Conservation (phyloP, 805 yeast genomes). For the Sugiyamaella americana region DNA sequence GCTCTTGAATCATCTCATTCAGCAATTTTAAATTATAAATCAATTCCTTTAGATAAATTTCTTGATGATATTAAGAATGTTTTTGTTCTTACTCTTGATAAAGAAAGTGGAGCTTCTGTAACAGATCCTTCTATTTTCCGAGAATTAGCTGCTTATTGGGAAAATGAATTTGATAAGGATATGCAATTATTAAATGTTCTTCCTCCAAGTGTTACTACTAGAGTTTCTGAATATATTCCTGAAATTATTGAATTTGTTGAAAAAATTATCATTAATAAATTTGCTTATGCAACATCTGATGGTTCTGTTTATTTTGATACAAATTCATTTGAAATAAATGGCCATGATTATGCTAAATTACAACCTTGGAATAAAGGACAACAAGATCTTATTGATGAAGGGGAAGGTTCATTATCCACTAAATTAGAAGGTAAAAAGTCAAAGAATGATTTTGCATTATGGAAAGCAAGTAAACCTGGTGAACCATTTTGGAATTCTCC, state of each 20-base stretch:
- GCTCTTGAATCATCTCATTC: constrained; percentile 51
- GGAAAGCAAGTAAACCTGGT: constrained; percentile 96
- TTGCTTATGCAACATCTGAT: constrained; percentile 73
- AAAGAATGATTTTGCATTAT: constrained; percentile 85
- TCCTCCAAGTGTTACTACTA: constrained; percentile 78
- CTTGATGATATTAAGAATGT: constrained; percentile 62
- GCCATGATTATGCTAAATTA: constrained; percentile 87
- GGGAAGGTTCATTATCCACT: constrained; percentile 78
- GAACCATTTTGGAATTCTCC: constrained; percentile 95
- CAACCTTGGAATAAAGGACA: constrained; percentile 98
- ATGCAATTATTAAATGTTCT: constrained; percentile 81
- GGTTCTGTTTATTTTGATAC: constrained; percentile 98
- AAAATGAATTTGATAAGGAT: constrained; percentile 72
- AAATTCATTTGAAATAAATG: constrained; percentile 61
- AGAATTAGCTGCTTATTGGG: constrained; percentile 85
- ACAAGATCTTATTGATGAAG: constrained; percentile 78
- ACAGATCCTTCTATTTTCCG: constrained; percentile 81
- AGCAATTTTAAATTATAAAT: constrained; percentile 31
- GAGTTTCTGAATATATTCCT: constrained; percentile 94
- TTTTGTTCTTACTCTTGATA: constrained; percentile 66
- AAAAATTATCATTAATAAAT: constrained; percentile 70
- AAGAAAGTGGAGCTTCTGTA: constrained; percentile 63
- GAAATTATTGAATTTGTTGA: constrained; percentile 79
- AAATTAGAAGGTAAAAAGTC: constrained; percentile 57
- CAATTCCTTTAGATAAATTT: constrained; percentile 30